These are phyloP conservation scores for Populus hybrid DNA, from an alignment of 441 rosid species.

Conservation along the genomic window DNA sequence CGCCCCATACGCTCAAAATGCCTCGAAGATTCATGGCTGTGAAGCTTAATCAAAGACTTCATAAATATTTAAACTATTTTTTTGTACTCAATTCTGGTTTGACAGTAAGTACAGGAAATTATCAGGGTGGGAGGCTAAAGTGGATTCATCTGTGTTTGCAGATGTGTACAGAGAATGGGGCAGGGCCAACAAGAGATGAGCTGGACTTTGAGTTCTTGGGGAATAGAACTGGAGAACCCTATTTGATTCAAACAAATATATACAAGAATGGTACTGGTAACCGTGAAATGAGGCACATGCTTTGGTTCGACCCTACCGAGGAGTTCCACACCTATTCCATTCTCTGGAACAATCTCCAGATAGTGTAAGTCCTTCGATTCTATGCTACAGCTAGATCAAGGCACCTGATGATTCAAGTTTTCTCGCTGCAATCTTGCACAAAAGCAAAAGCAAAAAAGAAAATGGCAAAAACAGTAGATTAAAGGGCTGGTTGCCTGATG, in stretches of 20 bases:
- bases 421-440: too few species aligned
- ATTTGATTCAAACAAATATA: slow-evolving; percentile 78
- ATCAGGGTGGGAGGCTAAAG: background rate
- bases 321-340: slow-evolving; percentile 74
- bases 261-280: slow-evolving; percentile 79
- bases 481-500: too few species aligned
- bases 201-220: slow-evolving; percentile 90
- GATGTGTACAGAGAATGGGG: slow-evolving; percentile 96
- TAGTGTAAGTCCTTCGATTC: slow-evolving; percentile 45
- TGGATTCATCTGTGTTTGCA: slow-evolving; percentile 20
- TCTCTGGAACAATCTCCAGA: slow-evolving; percentile 73
- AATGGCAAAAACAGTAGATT: too few species aligned
- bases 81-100: too few species aligned
- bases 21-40: too few species aligned
- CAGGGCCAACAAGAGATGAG: slow-evolving; percentile 94
- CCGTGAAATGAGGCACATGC: slow-evolving; percentile 88
- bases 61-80: too few species aligned
- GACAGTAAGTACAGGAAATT: background rate
- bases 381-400: too few species aligned
- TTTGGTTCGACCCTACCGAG: slow-evolving; percentile 92
- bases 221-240: slow-evolving; percentile 81
- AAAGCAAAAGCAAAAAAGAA: too few species aligned
- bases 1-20: too few species aligned
- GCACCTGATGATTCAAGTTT: too few species aligned
- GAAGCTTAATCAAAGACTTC: too few species aligned